Conservation (phyloP, 2,329 filamentous ascomycete species). For the Fusarium secorum region DNA sequence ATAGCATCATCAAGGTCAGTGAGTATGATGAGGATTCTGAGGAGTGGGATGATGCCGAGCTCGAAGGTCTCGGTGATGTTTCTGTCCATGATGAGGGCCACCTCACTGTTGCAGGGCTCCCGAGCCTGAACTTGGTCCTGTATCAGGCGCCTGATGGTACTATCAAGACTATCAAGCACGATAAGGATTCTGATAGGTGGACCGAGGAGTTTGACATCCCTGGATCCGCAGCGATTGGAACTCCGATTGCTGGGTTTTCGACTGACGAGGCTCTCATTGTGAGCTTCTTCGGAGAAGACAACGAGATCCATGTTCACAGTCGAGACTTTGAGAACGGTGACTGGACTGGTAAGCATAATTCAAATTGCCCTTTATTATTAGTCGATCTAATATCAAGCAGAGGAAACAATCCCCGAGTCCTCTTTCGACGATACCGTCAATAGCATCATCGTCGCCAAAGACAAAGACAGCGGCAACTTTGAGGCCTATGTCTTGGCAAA, state of each 20-base stretch:
- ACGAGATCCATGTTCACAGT: background rate
- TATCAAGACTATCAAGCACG: background rate
- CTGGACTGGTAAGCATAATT: background rate
- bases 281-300: background rate
- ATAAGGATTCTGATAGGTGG: fast-evolving
- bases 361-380: fast-evolving
- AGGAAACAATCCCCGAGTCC: background rate
- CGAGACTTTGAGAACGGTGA: background rate
- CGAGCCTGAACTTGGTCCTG: background rate
- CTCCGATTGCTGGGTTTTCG: background rate
- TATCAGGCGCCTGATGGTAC: background rate
- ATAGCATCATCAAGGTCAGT: background rate
- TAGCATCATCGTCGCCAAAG: background rate
- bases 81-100: background rate
- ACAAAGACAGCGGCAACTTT: background rate
- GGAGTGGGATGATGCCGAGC: background rate
- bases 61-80: background rate
- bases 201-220: background rate
- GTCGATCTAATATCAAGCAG: background rate
- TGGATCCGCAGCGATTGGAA: background rate
- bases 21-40: background rate
- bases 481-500: background rate
- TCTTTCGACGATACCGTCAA: background rate
- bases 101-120: background rate
- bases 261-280: background rate